Evolutionary conservation across 1,139 yeast genomes (phyloP), one percentile per base, ranked within the genome.

Genomic region (Arxiozyma slooffiae): DNA sequence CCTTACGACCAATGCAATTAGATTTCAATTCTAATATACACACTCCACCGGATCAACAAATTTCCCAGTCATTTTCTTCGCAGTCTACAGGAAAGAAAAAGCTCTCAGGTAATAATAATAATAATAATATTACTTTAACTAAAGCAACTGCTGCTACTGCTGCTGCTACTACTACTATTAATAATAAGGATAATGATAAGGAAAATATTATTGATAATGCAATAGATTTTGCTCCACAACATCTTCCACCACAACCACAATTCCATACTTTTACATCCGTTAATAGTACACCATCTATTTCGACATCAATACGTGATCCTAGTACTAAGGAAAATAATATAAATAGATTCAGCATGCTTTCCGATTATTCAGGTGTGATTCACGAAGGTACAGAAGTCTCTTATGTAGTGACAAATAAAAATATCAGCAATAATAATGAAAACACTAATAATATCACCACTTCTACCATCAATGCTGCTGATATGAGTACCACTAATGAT

Each of bases 341-440:
- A 2, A 68, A 69, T 42, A 63, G 78, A 57, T 59, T 66, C n/a
- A 74, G 79, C 6, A 58, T 70, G 54, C 55, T 72, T 44, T 74
- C 78, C 0, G 71, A 70, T 34, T 75, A 75, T 57, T 70, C 77
- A 0, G 77, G 77, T 9, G 64, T 72, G 20, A 69, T 75, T 11
- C 77, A 75, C 24, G 72, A 73, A 51, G 77, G 72, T 8, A 71
- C 73, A 37, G 70, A 73, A 9, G 69, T 73, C 1, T 69, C 70
- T 26, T 73, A 69, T 48, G 68, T 73, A 3, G 73, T 71, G 4
- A 52, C 55, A 34, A 57, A 55, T 48, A 53, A 40, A 46, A 6
- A 16, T 6, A n/a, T 14, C 36, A 49, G n/a, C n/a, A 42, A 23
- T 7, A 30, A 22, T 14, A 41, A 23, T 21, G 34, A 11, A 7